These are phyloP conservation scores for Schoenoplectus tabernaemontani DNA, from an alignment of 202 grass and related monocot genomes.

Conservation along the genomic window DNA sequence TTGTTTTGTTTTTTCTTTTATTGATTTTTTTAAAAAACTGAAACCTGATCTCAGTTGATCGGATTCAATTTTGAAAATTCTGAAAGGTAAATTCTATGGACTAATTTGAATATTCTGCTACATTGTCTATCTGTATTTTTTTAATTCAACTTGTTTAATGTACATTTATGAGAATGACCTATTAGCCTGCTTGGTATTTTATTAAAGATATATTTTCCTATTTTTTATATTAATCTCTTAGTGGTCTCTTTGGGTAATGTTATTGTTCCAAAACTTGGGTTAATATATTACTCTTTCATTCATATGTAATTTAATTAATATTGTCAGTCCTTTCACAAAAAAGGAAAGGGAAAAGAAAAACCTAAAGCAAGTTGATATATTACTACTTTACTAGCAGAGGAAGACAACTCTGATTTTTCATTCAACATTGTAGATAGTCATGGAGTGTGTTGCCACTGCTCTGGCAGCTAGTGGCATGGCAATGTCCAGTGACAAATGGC, in stretches of 20 bases:
- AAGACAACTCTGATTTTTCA: neutral
- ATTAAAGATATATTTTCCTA: neutral
- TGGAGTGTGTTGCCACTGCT: constrained; percentile 45
- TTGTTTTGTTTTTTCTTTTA: neutral
- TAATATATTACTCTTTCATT: neutral
- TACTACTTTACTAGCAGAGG: neutral
- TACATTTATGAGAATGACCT: neutral
- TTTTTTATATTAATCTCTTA: neutral
- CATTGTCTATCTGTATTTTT: neutral
- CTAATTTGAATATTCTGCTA: neutral
- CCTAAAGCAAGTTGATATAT: neutral
- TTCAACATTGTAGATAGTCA: constrained; percentile 27
- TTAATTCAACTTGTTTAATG: neutral
- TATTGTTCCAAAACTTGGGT: neutral
- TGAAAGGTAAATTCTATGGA: neutral
- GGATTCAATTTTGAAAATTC: neutral
- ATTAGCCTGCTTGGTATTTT: neutral
- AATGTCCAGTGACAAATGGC: neutral
- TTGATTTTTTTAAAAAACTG: neutral
- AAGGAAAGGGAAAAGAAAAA: neutral
- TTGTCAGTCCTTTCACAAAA: neutral
- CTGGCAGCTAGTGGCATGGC: constrained; percentile 31
- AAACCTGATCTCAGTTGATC: neutral
- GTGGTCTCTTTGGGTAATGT: neutral
- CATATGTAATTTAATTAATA: neutral